phyloP scores from a whole-genome alignment of 805 yeast genomes.

The Kodamaea neixiangensis region DNA sequence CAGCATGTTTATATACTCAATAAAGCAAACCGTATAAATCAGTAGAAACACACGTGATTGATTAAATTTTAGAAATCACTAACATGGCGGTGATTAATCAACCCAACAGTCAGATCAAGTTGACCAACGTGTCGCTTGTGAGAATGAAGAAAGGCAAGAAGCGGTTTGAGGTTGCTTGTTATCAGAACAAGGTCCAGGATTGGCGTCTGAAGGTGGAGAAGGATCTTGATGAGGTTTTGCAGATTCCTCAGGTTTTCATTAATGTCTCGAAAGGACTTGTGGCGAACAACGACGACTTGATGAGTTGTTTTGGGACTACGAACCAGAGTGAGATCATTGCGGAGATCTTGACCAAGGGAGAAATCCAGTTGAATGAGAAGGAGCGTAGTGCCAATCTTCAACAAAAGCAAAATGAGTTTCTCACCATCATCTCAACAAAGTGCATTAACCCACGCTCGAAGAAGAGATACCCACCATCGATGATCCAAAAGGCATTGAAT shows the following conservation, averaged over 20 bases:
- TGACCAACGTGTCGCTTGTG: conserved; percentile 93
- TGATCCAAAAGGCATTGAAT: conserved; percentile 83
- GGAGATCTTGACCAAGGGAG: conserved; percentile 88
- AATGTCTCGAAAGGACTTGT: conserved; percentile 95
- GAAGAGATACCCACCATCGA: conserved; percentile 91
- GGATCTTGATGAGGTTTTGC: conserved; percentile 93
- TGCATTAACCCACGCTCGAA: conserved; percentile 89
- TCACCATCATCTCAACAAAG: conserved; percentile 81
- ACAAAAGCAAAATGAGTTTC: conserved; percentile 77
- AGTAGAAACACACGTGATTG: conserved; percentile 2
- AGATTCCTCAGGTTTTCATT: conserved; percentile 89
- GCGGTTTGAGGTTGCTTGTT: conserved; percentile 93
- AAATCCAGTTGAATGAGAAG: conserved; percentile 90
- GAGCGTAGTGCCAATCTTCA: conserved; percentile 77
- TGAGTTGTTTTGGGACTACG: conserved; percentile 71
- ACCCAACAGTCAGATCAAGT: conserved; percentile 83
- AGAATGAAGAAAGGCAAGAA: conserved; percentile 88
- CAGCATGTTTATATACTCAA: conserved; percentile 4
- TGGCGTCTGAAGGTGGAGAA: conserved; percentile 87
- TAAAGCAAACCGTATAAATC: not conserved
- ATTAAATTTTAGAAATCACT: not conserved
- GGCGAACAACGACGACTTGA: conserved; percentile 83
- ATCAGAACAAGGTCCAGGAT: conserved; percentile 95
- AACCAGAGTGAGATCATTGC: conserved; percentile 72
- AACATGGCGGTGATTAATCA: conserved; percentile 64